Base-by-base conservation (phyloP, 1,284 basidiomycete genomes). In the Melampsora abietis-canadensis region DNA sequence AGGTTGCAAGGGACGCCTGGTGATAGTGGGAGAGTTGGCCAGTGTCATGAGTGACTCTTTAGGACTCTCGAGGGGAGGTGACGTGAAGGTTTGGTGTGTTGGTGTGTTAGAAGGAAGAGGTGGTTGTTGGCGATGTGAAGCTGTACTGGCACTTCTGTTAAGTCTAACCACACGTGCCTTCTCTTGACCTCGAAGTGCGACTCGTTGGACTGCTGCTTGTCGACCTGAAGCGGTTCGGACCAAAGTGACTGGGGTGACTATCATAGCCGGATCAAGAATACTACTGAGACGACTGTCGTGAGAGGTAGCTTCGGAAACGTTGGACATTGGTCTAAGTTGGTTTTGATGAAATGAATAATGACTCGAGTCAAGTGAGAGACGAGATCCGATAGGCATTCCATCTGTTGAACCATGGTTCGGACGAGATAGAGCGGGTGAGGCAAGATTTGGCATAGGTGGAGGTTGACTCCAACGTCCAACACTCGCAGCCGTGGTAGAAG, bases 251-350 rank as follows among this genome's bases (percentile, higher is more conserved):
- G 69, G 69, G 8, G 69, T 72, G 15, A 72, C 69, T 14, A 72
- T 72, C 69, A 72, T 72, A 19, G 69, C 69, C 15, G 69, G 69
- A 37, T 72, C 69, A 21, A 72, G 62, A 40, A 72, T 72, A 30
- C 69, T 72, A 27, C 61, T 64, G 12, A 72, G 69, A 72, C 64
- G 69, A 62, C 69, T 72, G 10, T 72, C 69, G 24, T 72, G 61
- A 8, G 69, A 64, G 2, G 68, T 70, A 30, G 60, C 57, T 21
- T 63, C 57, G 15, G 68, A 70, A 19, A 60, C 47, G 30, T 60
- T 47, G 2, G 68, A 62, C 17, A 65, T 65, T n/a, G 21, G 31
- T 21, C 63, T 4, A 31, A 62, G n/a, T 30, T 62, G 19, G 37
- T 54, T 27, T 21, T 5, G 6, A 21, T 21, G 24, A 19, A 54